phyloP scores from a whole-genome alignment of 2,329 filamentous ascomycete species.

The Beauveria sp. region DNA sequence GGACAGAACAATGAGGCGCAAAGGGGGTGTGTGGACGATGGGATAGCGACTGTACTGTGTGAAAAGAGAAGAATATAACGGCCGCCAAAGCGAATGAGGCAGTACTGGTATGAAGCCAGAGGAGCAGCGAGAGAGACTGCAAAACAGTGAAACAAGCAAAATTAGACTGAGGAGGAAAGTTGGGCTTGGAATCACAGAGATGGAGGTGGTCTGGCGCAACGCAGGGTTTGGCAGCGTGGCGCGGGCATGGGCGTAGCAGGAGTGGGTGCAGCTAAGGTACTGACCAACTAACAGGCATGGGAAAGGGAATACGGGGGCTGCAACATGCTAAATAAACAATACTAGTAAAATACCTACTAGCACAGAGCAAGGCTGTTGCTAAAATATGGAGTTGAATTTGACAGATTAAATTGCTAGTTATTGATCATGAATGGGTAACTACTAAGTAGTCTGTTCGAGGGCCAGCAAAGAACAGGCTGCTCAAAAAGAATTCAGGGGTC shows the following conservation, averaged over 20 bases:
- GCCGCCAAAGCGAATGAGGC: constrained; percentile 55
- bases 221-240: neutral
- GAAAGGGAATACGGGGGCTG: neutral
- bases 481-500: too few relatives aligned
- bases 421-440: too few relatives aligned
- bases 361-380: too few relatives aligned
- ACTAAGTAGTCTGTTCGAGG: too few relatives aligned
- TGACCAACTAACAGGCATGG: neutral
- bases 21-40: neutral
- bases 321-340: neutral
- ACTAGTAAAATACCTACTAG: neutral
- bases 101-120: constrained; percentile 18
- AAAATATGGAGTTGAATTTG: too few relatives aligned
- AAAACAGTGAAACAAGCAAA: constrained; percentile 6
- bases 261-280: neutral
- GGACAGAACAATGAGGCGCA: neutral
- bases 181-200: neutral
- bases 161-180: neutral
- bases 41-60: neutral
- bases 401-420: too few relatives aligned
- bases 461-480: too few relatives aligned
- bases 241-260: neutral
- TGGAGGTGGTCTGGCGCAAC: neutral
- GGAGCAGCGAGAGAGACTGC: constrained; percentile 15
- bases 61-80: constrained; percentile 29